Conservation (phyloP, 352 stramenopile genomes). For the Pythium pyrilobum region DNA sequence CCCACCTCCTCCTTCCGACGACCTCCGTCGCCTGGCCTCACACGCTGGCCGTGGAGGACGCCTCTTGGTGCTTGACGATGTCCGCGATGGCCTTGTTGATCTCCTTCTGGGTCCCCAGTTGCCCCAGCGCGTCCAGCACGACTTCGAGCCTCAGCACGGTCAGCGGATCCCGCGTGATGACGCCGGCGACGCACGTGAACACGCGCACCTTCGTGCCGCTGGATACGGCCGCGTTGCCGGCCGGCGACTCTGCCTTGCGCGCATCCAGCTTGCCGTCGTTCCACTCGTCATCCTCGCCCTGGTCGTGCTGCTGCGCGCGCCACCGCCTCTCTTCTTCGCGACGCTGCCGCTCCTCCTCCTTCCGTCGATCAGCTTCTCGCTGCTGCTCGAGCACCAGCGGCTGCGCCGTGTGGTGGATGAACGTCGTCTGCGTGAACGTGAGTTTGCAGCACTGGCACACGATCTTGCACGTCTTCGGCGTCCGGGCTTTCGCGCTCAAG, state of each 20-base stretch:
- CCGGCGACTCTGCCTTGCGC: too few relatives aligned
- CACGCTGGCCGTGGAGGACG: not conserved
- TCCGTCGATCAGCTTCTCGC: not conserved
- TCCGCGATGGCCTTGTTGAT: constrained; percentile 5
- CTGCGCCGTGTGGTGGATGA: not conserved
- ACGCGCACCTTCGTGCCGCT: not conserved
- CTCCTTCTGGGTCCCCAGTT: constrained; percentile 2
- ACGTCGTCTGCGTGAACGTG: not conserved
- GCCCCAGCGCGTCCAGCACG: not conserved
- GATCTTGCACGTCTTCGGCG: not conserved
- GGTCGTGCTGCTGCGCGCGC: not conserved
- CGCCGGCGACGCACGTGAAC: not conserved
- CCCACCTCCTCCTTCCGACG: too few relatives aligned
- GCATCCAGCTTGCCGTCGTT: too few relatives aligned
- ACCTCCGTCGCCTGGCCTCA: not conserved
- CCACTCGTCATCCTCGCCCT: not conserved
- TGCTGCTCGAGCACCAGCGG: not conserved
- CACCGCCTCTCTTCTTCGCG: not conserved
- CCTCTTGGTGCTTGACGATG: not conserved
- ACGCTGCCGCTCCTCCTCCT: not conserved
- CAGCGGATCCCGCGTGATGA: not conserved
- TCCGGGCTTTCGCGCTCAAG: not conserved
- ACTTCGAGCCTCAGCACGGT: not conserved
- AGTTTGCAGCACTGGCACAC: not conserved
- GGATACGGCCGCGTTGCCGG: too few relatives aligned